A percentile compares a stretch with the other conserved stretches of the same genome.
phyloP scores from a whole-genome alignment of 1,139 yeast species.

The Geotrichum restrictum region DNA sequence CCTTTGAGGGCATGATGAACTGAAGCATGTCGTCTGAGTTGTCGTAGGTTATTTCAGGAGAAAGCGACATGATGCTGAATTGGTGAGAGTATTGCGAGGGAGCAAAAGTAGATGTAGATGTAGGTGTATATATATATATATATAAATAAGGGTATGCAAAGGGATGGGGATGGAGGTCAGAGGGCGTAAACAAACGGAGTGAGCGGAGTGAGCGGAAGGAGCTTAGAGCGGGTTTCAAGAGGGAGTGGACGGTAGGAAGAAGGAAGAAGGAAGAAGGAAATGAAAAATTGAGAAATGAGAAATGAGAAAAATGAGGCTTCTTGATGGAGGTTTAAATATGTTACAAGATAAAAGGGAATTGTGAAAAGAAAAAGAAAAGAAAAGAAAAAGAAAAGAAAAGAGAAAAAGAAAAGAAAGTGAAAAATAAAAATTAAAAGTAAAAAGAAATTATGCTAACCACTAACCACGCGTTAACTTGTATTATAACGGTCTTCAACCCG shows the following conservation, averaged over 20 bases:
- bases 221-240: background rate
- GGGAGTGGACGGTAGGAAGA: background rate
- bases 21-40: conserved; percentile 1
- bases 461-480: background rate
- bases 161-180: background rate
- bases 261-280: background rate
- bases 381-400: background rate
- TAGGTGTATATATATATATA: background rate
- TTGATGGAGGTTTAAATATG: conserved; percentile 1
- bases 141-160: background rate
- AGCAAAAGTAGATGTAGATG: background rate
- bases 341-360: background rate
- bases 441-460: background rate
- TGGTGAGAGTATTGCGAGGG: background rate
- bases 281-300: background rate
- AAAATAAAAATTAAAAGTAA: background rate
- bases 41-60: conserved; percentile 14
- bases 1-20: conserved; percentile 5
- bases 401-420: background rate
- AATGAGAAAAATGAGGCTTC: background rate
- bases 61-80: conserved; percentile 14
- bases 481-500: background rate
- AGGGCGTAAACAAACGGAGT: conserved; percentile 1
- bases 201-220: background rate
- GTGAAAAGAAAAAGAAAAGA: background rate